Conservation (phyloP, 306 rosid genomes). For the Vigna unguiculata region DNA sequence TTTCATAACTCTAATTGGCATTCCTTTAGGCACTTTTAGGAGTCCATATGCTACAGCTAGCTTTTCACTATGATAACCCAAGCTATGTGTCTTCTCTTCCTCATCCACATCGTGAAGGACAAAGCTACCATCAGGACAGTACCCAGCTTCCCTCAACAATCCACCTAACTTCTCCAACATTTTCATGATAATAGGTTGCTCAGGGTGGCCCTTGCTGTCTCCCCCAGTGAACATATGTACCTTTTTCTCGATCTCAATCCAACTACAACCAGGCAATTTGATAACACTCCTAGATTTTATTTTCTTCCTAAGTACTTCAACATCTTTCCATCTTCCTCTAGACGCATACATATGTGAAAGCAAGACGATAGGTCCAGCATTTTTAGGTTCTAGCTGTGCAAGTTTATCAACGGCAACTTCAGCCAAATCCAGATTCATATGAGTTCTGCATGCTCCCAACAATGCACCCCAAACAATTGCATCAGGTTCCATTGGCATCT, state of each 20-base stretch:
- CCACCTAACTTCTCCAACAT: conserved; percentile 63
- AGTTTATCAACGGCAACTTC: conserved; percentile 67
- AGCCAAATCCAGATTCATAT: conserved; percentile 62
- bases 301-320: conserved; percentile 58
- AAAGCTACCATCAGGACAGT: conserved; percentile 75
- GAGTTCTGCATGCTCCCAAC: conserved; percentile 64
- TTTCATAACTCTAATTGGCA: conserved; percentile 73
- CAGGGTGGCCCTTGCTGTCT: conserved; percentile 68
- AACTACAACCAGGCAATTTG: conserved; percentile 80
- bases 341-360: conserved; percentile 73
- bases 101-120: conserved; percentile 81
- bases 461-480: conserved; percentile 72
- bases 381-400: conserved; percentile 65
- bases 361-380: conserved; percentile 67
- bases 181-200: conserved; percentile 58
- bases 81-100: conserved; percentile 76
- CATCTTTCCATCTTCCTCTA: conserved; percentile 66
- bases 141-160: conserved; percentile 73
- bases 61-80: conserved; percentile 77
- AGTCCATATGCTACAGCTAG: conserved; percentile 78
- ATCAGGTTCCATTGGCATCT: conserved; percentile 72
- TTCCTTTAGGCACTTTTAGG: conserved; percentile 68
- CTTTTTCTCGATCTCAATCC: conserved; percentile 78
- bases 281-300: conserved; percentile 58
- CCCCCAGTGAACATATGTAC: conserved; percentile 74